Conservation (phyloP, 345 rosid species). For the Gossypium rotundifolium region DNA sequence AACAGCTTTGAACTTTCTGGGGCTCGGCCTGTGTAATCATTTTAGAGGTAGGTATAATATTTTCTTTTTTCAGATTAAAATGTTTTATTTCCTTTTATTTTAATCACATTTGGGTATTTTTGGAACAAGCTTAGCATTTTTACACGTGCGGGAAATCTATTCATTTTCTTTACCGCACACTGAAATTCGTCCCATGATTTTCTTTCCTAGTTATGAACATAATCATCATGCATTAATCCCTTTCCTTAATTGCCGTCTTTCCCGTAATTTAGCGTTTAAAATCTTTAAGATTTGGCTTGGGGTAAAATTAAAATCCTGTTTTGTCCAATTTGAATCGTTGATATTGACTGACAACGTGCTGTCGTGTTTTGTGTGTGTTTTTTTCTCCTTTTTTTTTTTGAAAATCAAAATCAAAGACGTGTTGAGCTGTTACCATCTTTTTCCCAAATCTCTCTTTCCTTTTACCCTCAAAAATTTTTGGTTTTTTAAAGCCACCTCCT, state of each 20-base stretch:
- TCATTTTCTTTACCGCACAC: too few relatives aligned
- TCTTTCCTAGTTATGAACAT: too few relatives aligned
- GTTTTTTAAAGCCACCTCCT: conserved; percentile 7
- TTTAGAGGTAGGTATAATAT: background rate
- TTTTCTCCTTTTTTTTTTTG: background rate
- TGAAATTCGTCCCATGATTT: too few relatives aligned
- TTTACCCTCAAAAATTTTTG: background rate
- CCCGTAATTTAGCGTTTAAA: too few relatives aligned
- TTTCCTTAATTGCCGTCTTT: too few relatives aligned
- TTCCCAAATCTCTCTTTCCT: conserved; percentile 8
- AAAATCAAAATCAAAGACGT: conserved; percentile 39
- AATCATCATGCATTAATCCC: too few relatives aligned
- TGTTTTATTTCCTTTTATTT: too few relatives aligned
- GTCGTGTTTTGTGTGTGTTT: background rate
- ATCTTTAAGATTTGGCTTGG: too few relatives aligned
- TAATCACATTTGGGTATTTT: too few relatives aligned
- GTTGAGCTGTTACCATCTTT: conserved; percentile 63
- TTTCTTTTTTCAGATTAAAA: too few relatives aligned
- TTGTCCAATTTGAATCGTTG: background rate
- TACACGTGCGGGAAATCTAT: background rate
- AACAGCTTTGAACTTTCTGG: background rate
- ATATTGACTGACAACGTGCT: conserved; percentile 4
- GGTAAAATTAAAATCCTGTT: background rate
- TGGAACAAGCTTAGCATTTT: background rate
- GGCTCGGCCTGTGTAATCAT: background rate